These are phyloP conservation scores for Abortiporus biennis DNA, from an alignment of 1,284 basidiomycete species.

Conservation along the genomic window DNA sequence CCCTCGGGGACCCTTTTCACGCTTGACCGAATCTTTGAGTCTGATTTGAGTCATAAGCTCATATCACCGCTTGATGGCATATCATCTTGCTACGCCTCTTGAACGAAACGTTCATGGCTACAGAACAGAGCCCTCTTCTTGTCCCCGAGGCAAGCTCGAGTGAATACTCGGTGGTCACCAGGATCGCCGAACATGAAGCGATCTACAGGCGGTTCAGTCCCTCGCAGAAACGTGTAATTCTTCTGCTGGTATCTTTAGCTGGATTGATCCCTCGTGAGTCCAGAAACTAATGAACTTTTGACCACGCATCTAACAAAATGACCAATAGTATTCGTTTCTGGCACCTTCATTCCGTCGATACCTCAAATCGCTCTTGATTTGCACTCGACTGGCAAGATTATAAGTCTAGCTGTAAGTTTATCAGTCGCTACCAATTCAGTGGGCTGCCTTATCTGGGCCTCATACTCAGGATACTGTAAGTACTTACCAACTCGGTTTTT, in stretches of 20 bases:
- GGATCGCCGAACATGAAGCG: conserved; percentile 21
- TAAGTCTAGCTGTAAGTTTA: conserved; percentile 41
- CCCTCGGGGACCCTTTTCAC: no score
- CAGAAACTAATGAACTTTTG: not conserved
- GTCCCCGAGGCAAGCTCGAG: not conserved
- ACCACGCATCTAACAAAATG: not conserved
- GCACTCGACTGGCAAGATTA: conserved; percentile 40
- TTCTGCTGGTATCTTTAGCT: conserved; percentile 42
- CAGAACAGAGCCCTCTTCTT: conserved; percentile 8
- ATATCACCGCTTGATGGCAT: no score
- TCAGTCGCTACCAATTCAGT: conserved; percentile 37
- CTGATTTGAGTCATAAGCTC: no score
- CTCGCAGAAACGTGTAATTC: conserved; percentile 38
- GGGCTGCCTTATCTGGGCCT: conserved; percentile 44
- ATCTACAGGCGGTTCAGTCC: conserved; percentile 48
- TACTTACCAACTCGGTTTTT: conserved; percentile 4
- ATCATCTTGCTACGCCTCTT: no score
- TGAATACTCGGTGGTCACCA: not conserved
- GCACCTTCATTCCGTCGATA: conserved; percentile 62
- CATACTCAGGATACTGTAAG: conserved; percentile 46
- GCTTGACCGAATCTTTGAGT: no score
- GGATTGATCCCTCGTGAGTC: conserved; percentile 45
- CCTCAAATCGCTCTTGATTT: conserved; percentile 58
- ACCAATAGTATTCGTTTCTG: conserved; percentile 52
- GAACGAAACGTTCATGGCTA: conserved; percentile 6